Evolutionary conservation across 331 rosid species (phyloP).

Genomic region (Phaseolus coccineus): DNA sequence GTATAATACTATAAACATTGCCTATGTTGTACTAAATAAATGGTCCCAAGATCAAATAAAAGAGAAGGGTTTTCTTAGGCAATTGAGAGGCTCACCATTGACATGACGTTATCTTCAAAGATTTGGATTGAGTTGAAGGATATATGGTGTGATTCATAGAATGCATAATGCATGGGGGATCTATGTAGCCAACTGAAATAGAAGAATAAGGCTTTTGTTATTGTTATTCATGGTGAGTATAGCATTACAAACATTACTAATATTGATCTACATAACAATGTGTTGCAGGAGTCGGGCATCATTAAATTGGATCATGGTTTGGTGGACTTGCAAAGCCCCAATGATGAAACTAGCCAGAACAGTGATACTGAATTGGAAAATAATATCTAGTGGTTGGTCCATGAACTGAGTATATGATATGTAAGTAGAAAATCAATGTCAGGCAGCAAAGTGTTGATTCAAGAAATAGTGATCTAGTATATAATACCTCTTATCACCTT

Average conservation of each 20-base stretch:
- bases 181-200: background rate
- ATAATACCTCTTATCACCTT: background rate
- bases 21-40: background rate
- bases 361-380: slow-evolving; percentile 41
- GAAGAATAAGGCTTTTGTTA: background rate
- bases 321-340: slow-evolving; percentile 55
- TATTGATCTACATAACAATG: slow-evolving; percentile 13
- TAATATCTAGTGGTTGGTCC: slow-evolving; percentile 44
- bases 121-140: background rate
- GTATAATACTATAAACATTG: background rate
- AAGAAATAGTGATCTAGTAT: slow-evolving; percentile 4
- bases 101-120: background rate
- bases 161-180: background rate
- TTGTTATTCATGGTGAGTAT: background rate
- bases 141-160: background rate
- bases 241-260: background rate
- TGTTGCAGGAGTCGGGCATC: slow-evolving; percentile 49
- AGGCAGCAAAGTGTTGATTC: background rate
- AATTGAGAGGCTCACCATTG: background rate
- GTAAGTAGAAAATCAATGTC: slow-evolving; percentile 26
- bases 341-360: slow-evolving; percentile 29
- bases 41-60: background rate
- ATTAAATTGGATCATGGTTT: slow-evolving; percentile 66
- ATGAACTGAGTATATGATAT: slow-evolving; percentile 34
- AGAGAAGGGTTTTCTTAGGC: background rate